Base-by-base conservation (phyloP, 2,329 filamentous ascomycete genomes). In the Ophiostoma novo-ulmi region DNA sequence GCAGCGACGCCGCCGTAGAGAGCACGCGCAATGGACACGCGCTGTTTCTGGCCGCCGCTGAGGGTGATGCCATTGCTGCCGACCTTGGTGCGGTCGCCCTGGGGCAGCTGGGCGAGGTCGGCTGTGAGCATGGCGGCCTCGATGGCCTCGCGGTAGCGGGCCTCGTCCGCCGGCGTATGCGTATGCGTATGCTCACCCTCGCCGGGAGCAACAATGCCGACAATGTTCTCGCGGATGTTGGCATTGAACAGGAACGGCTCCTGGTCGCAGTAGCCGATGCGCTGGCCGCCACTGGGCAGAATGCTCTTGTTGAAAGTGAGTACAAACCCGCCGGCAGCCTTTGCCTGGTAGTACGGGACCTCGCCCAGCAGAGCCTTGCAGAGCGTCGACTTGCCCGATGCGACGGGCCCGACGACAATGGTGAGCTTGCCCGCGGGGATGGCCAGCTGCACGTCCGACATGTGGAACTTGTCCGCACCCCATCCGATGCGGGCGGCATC, bases 301-400 rank as follows among this genome's bases (percentile, higher is more conserved):
- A 55, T n/a, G 26, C 13, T 11, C 0, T 22, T 26, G n/a, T 26
- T 55, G 4, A 55, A 8, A 3, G n/a, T 22, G 2, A 55, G 52
- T 7, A 10, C 52, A 55, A 6, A 55, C 2, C 52, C 52, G n/a
- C 66, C 71, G 3, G 78, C 6, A 38, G 41, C 79, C 22, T 73
- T 68, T 17, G 22, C 22, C 55, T 61, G 55, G 55, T 61, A 35
- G 14, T 35, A 31, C 2, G 55, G 55, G 1, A 78, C 75, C 73
- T 81, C 80, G 5, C 80, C 79, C 0, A 81, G 74, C 0, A 84
- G 74, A 0, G 78, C 78, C 69, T 80, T 81, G 72, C 81, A 78
- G 0, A 84, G 73, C 0, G 82, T 81, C 0, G 80, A 82, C 72
- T 84, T 84, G 0, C 82, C 82, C 0, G 79, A 80, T 0, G 79